Conservation (phyloP, 805 yeast genomes). For the Suhomyces emberorum region DNA sequence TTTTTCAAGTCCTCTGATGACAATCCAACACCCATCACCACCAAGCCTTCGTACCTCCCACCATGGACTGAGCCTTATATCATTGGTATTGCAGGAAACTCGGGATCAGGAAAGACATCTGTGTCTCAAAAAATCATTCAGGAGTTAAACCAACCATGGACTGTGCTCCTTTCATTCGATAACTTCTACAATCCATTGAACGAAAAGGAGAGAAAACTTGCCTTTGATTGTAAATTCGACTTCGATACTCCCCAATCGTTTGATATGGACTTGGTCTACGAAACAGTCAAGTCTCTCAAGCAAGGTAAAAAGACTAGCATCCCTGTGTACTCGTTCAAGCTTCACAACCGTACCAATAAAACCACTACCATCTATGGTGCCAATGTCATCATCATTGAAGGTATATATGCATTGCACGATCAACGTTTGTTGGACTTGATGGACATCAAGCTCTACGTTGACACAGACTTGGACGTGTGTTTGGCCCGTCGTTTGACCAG, state of each 20-base stretch:
- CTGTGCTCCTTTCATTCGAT: slow-evolving; percentile 83
- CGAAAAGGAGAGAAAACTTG: slow-evolving; percentile 55
- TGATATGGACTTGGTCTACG: slow-evolving; percentile 69
- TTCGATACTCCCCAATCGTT: slow-evolving; percentile 85
- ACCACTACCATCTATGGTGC: slow-evolving; percentile 86
- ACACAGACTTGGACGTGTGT: slow-evolving; percentile 91
- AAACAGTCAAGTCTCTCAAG: slow-evolving; percentile 63
- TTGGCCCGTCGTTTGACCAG: slow-evolving; percentile 83
- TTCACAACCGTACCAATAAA: slow-evolving; percentile 64
- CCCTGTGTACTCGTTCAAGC: slow-evolving; percentile 59
- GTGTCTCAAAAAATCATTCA: slow-evolving; percentile 81
- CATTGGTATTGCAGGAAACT: slow-evolving; percentile 48
- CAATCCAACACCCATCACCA: not conserved
- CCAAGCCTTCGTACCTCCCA: slow-evolving; percentile 29
- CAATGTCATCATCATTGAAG: slow-evolving; percentile 88
- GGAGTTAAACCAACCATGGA: slow-evolving; percentile 86
- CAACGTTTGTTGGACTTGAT: slow-evolving; percentile 65
- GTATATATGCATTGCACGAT: slow-evolving; percentile 79
- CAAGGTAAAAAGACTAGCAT: slow-evolving; percentile 52
- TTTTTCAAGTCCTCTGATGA: slow-evolving; percentile 17
- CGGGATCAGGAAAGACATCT: slow-evolving; percentile 89
- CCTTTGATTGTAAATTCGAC: slow-evolving; percentile 71
- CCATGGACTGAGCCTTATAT: slow-evolving; percentile 45
- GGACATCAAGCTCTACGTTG: slow-evolving; percentile 88
- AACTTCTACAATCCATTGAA: slow-evolving; percentile 82